Base-by-base conservation (phyloP, 129 eudicot species). In the Lonicera japonica region DNA sequence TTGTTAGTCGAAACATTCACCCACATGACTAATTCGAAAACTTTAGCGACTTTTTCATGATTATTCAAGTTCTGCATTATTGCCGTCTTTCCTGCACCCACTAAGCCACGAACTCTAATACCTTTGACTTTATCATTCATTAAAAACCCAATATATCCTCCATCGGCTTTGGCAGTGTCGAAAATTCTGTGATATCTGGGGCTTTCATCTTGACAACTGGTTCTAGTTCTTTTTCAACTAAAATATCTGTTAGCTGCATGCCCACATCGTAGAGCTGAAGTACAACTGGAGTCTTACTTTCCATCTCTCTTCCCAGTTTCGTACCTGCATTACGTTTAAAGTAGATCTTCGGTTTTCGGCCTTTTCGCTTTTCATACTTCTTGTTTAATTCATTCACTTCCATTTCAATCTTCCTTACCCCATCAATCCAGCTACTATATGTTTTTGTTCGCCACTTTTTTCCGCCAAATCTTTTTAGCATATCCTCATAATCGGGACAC, bases 41-140 rank as follows among this genome's bases (percentile, higher is more conserved):
- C 41, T 54, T 55, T 46, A 67, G 47, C 68, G 29, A 61, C 73
- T 54, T 29, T 29, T 29, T 29, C 36, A 29, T 29, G 36, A 29
- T 74, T 61, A 63, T 74, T 74, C 60, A 74, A 61, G 43, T 67
- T 74, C 68, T 74, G 64, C 79, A 74, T 67, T n/a, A 74, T 56
- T 4, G 73, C 54, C 25, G 79, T 74, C 56, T 74, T 74, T 25
- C 78, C 78, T 17, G 53, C 52, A 10, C 79, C 79, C 56, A 67
- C 45, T 14, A 40, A 41, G 43, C 79, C 79, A 54, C 43, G 70
- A 19, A 74, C 59, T 61, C 68, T 50, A 54, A 74, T 61, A 34
- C 73, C 64, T 74, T 0, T 67, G 4, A 74, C 64, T 21, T 61
- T 56, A 19, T 67, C 2, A 1, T 63, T 68, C 4, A 0, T 67